Conservation (phyloP, 2,329 filamentous ascomycete species). For the Arthrocladium fulminans region DNA sequence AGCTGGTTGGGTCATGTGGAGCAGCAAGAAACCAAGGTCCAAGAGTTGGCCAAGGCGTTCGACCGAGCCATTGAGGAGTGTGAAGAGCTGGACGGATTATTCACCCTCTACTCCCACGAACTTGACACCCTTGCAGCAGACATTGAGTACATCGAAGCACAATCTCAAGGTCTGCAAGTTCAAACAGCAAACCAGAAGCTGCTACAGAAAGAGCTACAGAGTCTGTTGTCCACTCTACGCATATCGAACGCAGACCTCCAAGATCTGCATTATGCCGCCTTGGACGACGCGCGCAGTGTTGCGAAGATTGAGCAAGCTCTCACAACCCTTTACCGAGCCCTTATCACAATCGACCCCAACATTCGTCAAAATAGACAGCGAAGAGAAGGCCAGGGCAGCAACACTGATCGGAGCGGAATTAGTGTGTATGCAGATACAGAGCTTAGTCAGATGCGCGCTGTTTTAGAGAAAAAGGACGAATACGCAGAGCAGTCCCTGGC, state of each 20-base stretch:
- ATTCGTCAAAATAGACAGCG: constrained; percentile 51
- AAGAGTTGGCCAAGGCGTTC: constrained; percentile 74
- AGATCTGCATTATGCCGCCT: constrained; percentile 61
- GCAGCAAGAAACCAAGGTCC: constrained; percentile 82
- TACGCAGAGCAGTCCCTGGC: constrained; percentile 66
- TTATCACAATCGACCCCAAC: constrained; percentile 84
- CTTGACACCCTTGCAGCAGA: constrained; percentile 93
- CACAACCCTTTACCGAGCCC: constrained; percentile 78
- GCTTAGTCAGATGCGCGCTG: constrained; percentile 75
- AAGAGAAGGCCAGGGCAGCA: constrained; percentile 34
- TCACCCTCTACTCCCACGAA: constrained; percentile 92
- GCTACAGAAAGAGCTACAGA: constrained; percentile 79
- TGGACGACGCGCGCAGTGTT: constrained; percentile 62
- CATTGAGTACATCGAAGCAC: constrained; percentile 93
- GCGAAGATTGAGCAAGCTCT: constrained; percentile 70
- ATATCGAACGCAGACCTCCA: constrained; percentile 70
- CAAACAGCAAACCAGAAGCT: constrained; percentile 96
- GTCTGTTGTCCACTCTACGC: constrained; percentile 80
- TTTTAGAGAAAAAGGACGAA: constrained; percentile 88
- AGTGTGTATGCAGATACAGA: constrained; percentile 64
- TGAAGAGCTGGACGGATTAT: constrained; percentile 86
- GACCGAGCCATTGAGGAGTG: constrained; percentile 90
- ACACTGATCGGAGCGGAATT: constrained; percentile 28
- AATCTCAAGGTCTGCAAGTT: constrained; percentile 92
- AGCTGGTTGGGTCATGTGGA: constrained; percentile 78